Evolutionary conservation across 176 grass and related monocot species (phyloP).

Genomic region (Aegilops longissima): DNA sequence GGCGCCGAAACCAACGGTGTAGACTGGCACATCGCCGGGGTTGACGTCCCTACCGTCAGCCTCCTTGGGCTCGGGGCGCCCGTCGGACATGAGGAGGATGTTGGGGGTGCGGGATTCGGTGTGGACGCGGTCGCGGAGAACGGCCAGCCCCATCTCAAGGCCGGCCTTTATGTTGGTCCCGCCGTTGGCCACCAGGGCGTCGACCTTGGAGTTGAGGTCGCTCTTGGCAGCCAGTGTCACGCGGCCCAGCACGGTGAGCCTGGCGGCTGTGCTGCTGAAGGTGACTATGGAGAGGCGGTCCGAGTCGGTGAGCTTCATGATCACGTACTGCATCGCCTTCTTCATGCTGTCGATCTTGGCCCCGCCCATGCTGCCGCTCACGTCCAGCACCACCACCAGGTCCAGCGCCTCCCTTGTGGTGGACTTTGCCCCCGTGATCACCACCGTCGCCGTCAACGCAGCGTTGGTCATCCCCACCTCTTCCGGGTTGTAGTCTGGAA

Average conservation of each 20-base stretch:
- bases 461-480: too few species aligned
- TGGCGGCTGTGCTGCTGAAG: background rate
- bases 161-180: too few species aligned
- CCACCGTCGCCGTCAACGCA: too few species aligned
- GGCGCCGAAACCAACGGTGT: background rate
- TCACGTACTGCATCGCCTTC: slow-evolving; percentile 6
- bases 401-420: background rate
- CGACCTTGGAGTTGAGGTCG: background rate
- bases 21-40: too few species aligned
- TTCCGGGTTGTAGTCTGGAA: too few species aligned
- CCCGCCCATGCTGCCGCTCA: background rate
- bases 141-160: too few species aligned
- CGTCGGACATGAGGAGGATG: too few species aligned
- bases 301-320: slow-evolving; percentile 11
- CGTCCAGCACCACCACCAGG: slow-evolving; percentile 35
- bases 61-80: too few species aligned
- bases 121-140: too few species aligned
- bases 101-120: too few species aligned
- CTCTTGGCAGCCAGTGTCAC: background rate
- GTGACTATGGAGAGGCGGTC: slow-evolving; percentile 41
- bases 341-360: background rate
- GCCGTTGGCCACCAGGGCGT: background rate
- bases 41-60: too few species aligned
- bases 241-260: background rate
- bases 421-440: too few species aligned